A percentile compares a stretch with the other conserved stretches of the same genome.
Conservation (phyloP, 2,329 filamentous ascomycete genomes). For the Fusarium sp. region DNA sequence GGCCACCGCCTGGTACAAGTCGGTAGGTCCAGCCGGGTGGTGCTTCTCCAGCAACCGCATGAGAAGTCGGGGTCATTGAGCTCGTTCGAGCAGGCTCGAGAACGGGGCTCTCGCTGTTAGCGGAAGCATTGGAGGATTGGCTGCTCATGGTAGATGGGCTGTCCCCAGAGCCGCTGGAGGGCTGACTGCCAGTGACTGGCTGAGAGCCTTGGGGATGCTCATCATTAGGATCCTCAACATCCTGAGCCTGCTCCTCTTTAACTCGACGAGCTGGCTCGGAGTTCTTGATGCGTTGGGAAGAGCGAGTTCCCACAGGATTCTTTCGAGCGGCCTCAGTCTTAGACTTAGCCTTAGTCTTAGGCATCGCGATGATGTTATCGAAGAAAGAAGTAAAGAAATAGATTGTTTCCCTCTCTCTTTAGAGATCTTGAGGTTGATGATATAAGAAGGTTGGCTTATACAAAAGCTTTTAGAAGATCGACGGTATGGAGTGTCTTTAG, state of each 20-base stretch:
- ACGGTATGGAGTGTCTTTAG: conserved; percentile 13
- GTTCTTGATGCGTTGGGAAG: background rate
- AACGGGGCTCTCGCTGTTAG: background rate
- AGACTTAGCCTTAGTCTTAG: background rate
- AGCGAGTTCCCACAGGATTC: background rate
- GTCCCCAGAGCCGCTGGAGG: background rate
- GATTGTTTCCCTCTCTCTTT: background rate
- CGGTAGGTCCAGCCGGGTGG: background rate
- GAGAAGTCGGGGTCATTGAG: background rate
- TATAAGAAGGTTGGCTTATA: conserved; percentile 12
- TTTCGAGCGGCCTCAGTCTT: background rate
- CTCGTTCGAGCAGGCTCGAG: background rate
- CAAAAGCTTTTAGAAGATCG: background rate
- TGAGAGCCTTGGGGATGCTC: background rate
- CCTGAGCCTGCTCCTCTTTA: background rate
- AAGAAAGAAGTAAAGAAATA: background rate
- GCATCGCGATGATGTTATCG: conserved; percentile 4
- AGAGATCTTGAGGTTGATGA: background rate
- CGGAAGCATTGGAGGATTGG: background rate
- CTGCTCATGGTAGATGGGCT: background rate
- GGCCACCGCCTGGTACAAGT: background rate
- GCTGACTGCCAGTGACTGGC: conserved; percentile 1
- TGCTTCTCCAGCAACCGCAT: background rate
- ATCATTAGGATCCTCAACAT: background rate
- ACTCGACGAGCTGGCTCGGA: conserved; percentile 14